A percentile compares a stretch with the other conserved stretches of the same genome.
Evolutionary conservation across 305 asterid species (phyloP).

Genomic region (Solanum hybrid): DNA sequence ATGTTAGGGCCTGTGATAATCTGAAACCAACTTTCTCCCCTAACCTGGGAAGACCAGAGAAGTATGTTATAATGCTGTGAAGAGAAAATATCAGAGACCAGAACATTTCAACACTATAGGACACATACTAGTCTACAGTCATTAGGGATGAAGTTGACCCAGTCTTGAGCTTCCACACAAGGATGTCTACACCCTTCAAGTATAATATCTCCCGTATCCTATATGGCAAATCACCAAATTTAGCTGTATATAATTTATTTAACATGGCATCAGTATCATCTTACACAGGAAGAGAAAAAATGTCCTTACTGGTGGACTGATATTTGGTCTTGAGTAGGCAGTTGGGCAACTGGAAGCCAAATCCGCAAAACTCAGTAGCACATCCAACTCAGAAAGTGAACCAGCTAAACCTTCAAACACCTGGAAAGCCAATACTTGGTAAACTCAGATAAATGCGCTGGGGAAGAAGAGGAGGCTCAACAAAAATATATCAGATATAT

Average conservation of each 20-base stretch:
- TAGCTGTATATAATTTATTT: background rate
- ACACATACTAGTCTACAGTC: slow-evolving; percentile 84
- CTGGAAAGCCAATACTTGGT: slow-evolving; percentile 30
- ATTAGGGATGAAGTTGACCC: slow-evolving; percentile 97
- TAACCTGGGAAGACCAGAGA: slow-evolving; percentile 44
- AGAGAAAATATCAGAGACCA: background rate
- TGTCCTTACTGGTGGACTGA: slow-evolving; percentile 62
- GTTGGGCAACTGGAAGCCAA: slow-evolving; percentile 83
- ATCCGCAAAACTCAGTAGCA: slow-evolving; percentile 96
- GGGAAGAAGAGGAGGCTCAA: slow-evolving; percentile 7
- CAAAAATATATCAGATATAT: slow-evolving; percentile 1
- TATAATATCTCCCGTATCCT: slow-evolving; percentile 86
- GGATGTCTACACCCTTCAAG: slow-evolving; percentile 97
- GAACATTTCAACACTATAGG: background rate
- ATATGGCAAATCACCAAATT: slow-evolving; percentile 1
- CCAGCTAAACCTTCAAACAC: slow-evolving; percentile 76
- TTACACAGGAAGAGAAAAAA: background rate
- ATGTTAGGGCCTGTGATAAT: slow-evolving; percentile 97
- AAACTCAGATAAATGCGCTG: background rate
- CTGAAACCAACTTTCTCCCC: slow-evolving; percentile 92
- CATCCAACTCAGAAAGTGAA: slow-evolving; percentile 82
- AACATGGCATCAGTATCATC: background rate
- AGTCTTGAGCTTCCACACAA: slow-evolving; percentile 99
- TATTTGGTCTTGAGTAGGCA: slow-evolving; percentile 73
- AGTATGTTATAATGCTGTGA: slow-evolving; percentile 14